Evolutionary conservation across 1,284 basidiomycete genomes (phyloP), one percentile per base, ranked within the genome.

Genomic region (Moesziomyces antarcticus): DNA sequence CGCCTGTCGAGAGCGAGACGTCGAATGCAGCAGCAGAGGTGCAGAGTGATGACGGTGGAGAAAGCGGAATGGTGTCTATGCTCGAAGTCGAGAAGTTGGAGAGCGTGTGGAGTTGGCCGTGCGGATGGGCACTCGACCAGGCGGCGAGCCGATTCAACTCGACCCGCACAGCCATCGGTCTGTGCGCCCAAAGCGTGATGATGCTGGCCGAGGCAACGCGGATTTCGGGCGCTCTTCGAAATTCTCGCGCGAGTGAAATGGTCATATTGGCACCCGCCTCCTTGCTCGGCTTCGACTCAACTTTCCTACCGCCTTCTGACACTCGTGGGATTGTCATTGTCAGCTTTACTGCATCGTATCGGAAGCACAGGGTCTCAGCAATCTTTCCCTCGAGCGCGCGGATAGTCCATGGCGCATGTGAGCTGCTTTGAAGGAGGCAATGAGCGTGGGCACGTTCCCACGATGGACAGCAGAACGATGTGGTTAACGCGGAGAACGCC

Each of bases 141-240:
- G 20, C 44, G 54, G 40, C 60, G 51, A 59, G 58, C 30, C 30
- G 30, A 58, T 45, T 42, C 33, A 40, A 41, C 13, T 49, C 14
- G 47, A 24, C 3, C 24, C 56, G 47, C 66, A 69, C 66, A 37
- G 66, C 60, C 60, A 59, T 63, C 52, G 60, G 66, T 57, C 66
- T 69, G 66, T 69, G 66, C 66, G 66, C 51, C 40, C n/a, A 50
- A 50, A 46, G 27, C 18, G 41, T 53, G 45, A 9, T 9, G 41
- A 8, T 43, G 37, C 3, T n/a, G 13, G n/a, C 48, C 30, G 25
- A 45, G 21, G 21, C 56, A 8, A 46, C 33, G 41, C 14, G 14
- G 16, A 42, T 27, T 25, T 27, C 21, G 7, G 27, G 20, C n/a
- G 30, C 30, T 33, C 30, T 21, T 20, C 5, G 16, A 22, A 41